Evolutionary conservation across 345 rosid species (phyloP), one percentile per base, ranked within the genome.

Genomic region (Cardamine chenopodiifolia): DNA sequence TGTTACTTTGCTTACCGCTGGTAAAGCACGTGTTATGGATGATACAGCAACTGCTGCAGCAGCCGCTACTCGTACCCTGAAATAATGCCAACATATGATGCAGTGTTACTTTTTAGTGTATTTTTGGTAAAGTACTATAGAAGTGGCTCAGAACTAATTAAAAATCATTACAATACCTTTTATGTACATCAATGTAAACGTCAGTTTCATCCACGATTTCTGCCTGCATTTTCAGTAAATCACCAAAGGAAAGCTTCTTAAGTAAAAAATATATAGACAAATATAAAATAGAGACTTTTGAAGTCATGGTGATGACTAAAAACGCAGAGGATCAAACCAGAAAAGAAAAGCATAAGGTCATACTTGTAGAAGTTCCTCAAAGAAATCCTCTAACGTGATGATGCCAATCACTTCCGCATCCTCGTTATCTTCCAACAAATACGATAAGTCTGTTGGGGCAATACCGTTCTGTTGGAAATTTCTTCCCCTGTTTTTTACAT

Each of bases 291-390:
- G 8, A 71, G 55, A 73, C 57, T 32, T 45, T 64, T 63, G 12
- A 53, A 58, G 58, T 56, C 17, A 28, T 1, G 7, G 6, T 15
- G 32, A 71, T 17, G 49, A 32, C 7, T 61, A 15, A 28, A 28
- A 48, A 17, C 15, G 12, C 53, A 55, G 19, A 42, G 13, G 7
- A 68, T 28, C 29, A 42, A 45, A 70, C 28, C 11, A 47, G 14
- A 15, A 2, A 28, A 11, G 15, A 34, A n/a, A 42, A 28, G 65
- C 67, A 62, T 54, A 61, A 39, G 45, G 48, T 45, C 73, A 62
- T 82, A 90, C 97, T 80, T 90, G 93, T 75, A 90, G 78, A 61
- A 90, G 91, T 81, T 90, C 97, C 85, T 90, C 97, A 48, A 88
- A 88, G 57, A 90, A 93, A 82, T 90, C 96, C 76, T 87, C 93